These are phyloP conservation scores for Bacidia rubella DNA, from an alignment of 495 filamentous ascomycete genomes.

Conservation along the genomic window DNA sequence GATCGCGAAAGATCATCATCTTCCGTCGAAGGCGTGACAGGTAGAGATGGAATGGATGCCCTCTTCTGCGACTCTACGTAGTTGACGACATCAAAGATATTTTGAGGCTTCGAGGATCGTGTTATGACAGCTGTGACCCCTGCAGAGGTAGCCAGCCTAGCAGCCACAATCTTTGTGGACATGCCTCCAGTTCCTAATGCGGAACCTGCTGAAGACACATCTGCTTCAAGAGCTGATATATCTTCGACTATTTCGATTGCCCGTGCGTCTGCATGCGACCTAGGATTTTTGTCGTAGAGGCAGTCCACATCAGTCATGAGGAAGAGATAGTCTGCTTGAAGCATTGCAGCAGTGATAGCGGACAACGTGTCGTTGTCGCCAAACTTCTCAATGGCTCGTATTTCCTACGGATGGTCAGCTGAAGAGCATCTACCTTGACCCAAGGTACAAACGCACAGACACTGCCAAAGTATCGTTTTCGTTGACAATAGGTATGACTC, in stretches of 20 bases:
- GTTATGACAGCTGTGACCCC: slow-evolving; percentile 95
- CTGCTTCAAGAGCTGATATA: slow-evolving; percentile 69
- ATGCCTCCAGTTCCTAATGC: slow-evolving; percentile 91
- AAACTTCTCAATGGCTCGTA: slow-evolving; percentile 55
- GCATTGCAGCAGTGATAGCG: slow-evolving; percentile 93
- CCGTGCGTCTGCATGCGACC: slow-evolving; percentile 67
- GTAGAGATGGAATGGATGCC: slow-evolving; percentile 11
- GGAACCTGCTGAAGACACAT: slow-evolving; percentile 83
- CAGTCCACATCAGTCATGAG: slow-evolving; percentile 99
- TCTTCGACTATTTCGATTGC: slow-evolving; percentile 90
- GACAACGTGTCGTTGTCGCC: slow-evolving; percentile 97
- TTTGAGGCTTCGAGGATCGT: slow-evolving; percentile 79
- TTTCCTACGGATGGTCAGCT: slow-evolving; percentile 46
- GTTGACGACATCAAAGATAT: slow-evolving; percentile 72
- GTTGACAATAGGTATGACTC: slow-evolving; percentile 95
- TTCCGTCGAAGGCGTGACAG: slow-evolving; percentile 14
- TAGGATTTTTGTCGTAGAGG: slow-evolving; percentile 88
- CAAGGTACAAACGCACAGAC: slow-evolving; percentile 36
- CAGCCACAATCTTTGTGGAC: slow-evolving; percentile 94
- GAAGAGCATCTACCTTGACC: no score
- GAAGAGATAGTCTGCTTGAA: slow-evolving; percentile 92
- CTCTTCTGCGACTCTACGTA: slow-evolving; percentile 47
- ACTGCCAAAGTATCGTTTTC: slow-evolving; percentile 97
- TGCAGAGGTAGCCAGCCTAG: slow-evolving; percentile 81
- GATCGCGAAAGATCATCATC: slow-evolving; percentile 25